Percentiles rank a stretch among this genome's conserved stretches.
These are phyloP conservation scores for Irpex sp. DNA, from an alignment of 1,284 basidiomycete genomes.

Conservation along the genomic window DNA sequence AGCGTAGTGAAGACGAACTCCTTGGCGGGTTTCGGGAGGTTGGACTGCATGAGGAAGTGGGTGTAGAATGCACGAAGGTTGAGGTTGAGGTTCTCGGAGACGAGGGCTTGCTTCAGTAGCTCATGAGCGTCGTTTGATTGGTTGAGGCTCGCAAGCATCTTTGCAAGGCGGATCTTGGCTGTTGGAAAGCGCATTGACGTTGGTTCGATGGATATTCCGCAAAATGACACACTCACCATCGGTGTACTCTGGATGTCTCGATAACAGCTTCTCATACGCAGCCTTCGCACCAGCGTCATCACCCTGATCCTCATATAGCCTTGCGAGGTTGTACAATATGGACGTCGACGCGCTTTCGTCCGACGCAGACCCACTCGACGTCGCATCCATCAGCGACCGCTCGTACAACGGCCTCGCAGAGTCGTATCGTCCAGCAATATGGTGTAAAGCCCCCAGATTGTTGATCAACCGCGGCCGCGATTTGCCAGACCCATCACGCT, in stretches of 20 bases:
- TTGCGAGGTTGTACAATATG: slow-evolving; percentile 84
- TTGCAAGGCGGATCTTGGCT: slow-evolving; percentile 90
- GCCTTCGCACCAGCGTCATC: slow-evolving; percentile 71
- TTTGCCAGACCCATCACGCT: slow-evolving; percentile 34
- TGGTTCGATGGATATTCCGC: not conserved
- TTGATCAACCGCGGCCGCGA: slow-evolving; percentile 72
- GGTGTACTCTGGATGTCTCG: slow-evolving; percentile 88
- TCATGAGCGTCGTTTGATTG: slow-evolving; percentile 80
- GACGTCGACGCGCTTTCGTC: slow-evolving; percentile 75
- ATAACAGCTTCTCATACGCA: slow-evolving; percentile 81
- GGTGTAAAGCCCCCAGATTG: slow-evolving; percentile 78
- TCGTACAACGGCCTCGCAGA: slow-evolving; percentile 65
- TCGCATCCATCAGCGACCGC: slow-evolving; percentile 57
- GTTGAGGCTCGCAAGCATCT: slow-evolving; percentile 67
- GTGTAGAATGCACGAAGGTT: slow-evolving; percentile 86
- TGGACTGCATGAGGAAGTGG: slow-evolving; percentile 81
- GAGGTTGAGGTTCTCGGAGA: slow-evolving; percentile 66
- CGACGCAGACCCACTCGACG: slow-evolving; percentile 43
- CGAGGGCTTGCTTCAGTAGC: slow-evolving; percentile 82
- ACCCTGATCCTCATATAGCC: slow-evolving; percentile 82
- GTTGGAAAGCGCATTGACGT: slow-evolving; percentile 10
- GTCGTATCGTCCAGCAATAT: slow-evolving; percentile 59
- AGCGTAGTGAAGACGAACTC: slow-evolving; percentile 85
- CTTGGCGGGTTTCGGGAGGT: slow-evolving; percentile 69
- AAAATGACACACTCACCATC: slow-evolving; percentile 62